Evolutionary conservation across 2,329 filamentous ascomycete genomes (phyloP).

Genomic region (Trichoderma sp.): DNA sequence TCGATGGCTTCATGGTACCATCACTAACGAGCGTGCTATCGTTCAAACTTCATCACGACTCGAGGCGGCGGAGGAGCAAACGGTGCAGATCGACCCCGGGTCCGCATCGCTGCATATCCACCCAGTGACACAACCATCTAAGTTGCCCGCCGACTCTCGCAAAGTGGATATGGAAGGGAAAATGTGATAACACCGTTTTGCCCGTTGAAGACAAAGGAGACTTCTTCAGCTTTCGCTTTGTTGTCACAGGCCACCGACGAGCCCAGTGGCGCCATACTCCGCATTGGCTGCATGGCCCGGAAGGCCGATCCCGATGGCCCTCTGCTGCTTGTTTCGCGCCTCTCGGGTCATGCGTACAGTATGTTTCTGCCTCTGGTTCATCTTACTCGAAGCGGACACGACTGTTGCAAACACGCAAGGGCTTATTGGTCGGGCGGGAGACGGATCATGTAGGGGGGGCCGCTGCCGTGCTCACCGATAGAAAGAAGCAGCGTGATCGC

Average conservation of each 20-base stretch:
- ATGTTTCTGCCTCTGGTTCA: no score
- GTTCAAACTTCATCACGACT: not conserved
- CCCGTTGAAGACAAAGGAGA: not conserved
- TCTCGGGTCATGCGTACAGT: conserved; percentile 18
- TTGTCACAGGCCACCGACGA: not conserved
- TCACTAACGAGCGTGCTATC: no score
- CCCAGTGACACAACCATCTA: no score
- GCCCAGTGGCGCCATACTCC: conserved; percentile 16
- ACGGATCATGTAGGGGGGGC: no score
- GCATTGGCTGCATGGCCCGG: not conserved
- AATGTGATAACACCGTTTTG: not conserved
- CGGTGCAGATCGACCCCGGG: no score
- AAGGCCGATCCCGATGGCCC: conserved; percentile 16
- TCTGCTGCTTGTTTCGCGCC: not conserved
- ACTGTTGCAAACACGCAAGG: not conserved
- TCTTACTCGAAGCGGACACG: not conserved
- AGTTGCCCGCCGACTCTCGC: no score
- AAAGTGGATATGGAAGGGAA: no score
- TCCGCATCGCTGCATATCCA: no score
- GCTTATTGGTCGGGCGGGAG: not conserved
- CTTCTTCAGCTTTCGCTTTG: conserved; percentile 5
- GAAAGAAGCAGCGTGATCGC: no score
- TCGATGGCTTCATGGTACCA: not conserved
- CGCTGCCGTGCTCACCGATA: no score
- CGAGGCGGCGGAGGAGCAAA: not conserved